phyloP scores from a whole-genome alignment of 768 basidiomycete genomes.

The Trametes cubensis region DNA sequence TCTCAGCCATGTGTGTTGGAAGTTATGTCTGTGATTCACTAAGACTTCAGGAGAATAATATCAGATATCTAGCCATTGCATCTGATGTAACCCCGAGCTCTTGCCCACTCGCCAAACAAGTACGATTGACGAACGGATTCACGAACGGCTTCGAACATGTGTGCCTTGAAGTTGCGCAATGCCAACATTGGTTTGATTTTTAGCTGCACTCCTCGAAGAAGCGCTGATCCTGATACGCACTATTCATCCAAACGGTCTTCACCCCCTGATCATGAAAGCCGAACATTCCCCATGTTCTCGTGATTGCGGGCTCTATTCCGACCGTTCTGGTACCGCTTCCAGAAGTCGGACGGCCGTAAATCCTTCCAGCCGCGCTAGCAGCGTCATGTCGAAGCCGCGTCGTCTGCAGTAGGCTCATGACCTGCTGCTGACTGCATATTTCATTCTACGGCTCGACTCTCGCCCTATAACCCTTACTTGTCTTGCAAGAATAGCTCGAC shows the following conservation, averaged over 20 bases:
- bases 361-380: conserved; percentile 6
- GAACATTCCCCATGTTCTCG: conserved; percentile 6
- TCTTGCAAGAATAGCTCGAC: conserved; percentile 3
- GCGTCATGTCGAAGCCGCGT: neutral
- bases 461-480: neutral
- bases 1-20: too few relatives aligned
- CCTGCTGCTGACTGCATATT: conserved; percentile 3
- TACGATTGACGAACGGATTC: too few relatives aligned
- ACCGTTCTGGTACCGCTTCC: neutral
- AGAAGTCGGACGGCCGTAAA: neutral
- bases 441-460: conserved; percentile 3
- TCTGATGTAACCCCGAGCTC: too few relatives aligned
- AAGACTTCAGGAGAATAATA: too few relatives aligned
- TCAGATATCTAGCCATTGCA: too few relatives aligned
- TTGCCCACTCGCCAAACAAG: too few relatives aligned
- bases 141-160: too few relatives aligned
- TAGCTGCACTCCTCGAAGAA: neutral
- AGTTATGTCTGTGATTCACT: too few relatives aligned
- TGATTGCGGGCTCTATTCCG: conserved; percentile 9
- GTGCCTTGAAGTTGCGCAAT: too few relatives aligned
- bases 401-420: conserved; percentile 8
- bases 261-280: neutral
- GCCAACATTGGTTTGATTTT: too few relatives aligned
- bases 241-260: neutral
- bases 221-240: neutral